Percentiles rank a stretch among this genome's conserved stretches.
Evolutionary conservation across 2,329 filamentous ascomycete species (phyloP).

Genomic region (Aspergillus terreus): DNA sequence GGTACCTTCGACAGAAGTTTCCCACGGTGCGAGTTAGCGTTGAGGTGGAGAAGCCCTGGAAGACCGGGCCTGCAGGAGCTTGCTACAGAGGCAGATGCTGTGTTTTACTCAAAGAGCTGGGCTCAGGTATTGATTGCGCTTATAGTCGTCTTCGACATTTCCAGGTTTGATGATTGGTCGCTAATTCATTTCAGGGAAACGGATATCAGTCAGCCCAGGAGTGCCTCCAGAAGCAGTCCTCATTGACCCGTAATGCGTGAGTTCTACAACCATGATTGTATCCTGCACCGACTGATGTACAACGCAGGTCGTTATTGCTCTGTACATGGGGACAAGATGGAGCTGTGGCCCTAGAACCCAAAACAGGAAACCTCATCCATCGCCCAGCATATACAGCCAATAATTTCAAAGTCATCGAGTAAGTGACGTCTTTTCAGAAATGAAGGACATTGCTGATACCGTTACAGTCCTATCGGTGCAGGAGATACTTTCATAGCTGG

Average conservation of each 20-base stretch:
- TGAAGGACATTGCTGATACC: conserved; percentile 9
- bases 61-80: conserved; percentile 58
- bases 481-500: conserved; percentile 74
- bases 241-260: conserved; percentile 45
- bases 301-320: conserved; percentile 45
- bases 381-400: conserved; percentile 42
- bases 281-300: neutral
- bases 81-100: conserved; percentile 61
- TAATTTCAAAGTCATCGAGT: conserved; percentile 55
- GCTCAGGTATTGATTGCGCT: conserved; percentile 53
- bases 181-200: conserved; percentile 16
- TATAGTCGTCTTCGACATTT: neutral
- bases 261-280: conserved; percentile 12
- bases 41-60: conserved; percentile 68
- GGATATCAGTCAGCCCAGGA: conserved; percentile 48
- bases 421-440: conserved; percentile 31
- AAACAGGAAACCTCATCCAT: conserved; percentile 31
- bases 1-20: conserved; percentile 47
- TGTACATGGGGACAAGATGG: conserved; percentile 60
- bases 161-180: neutral
- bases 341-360: conserved; percentile 46
- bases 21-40: conserved; percentile 58
- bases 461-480: conserved; percentile 62
- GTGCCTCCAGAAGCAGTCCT: conserved; percentile 49
- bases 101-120: conserved; percentile 72